Evolutionary conservation across 2,329 filamentous ascomycete genomes (phyloP).

Genomic region (Diaporthe ampelina): DNA sequence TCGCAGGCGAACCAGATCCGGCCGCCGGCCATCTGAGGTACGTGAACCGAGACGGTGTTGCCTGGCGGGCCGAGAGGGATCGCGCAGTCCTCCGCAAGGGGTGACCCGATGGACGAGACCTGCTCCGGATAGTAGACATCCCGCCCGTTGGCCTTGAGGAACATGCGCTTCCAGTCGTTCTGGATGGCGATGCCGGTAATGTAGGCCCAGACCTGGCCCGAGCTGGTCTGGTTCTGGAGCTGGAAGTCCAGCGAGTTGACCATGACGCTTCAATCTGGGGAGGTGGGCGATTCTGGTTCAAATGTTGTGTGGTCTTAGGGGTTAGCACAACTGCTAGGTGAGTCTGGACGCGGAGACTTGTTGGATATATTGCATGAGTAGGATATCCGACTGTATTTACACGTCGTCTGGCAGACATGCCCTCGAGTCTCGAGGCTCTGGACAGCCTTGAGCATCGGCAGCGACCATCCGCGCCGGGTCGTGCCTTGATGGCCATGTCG

Average conservation of each 20-base stretch:
- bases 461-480: background rate
- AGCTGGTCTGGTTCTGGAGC: constrained; percentile 68
- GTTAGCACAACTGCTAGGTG: background rate
- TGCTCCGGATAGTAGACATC: constrained; percentile 69
- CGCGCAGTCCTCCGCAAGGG: constrained; percentile 68
- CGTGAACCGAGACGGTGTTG: constrained; percentile 65
- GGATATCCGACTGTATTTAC: background rate
- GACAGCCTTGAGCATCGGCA: background rate
- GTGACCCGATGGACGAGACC: constrained; percentile 61
- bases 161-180: constrained; percentile 52
- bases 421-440: background rate
- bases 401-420: background rate
- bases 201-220: constrained; percentile 71
- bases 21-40: constrained; percentile 75
- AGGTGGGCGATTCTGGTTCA: background rate
- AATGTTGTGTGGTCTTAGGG: background rate
- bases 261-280: constrained; percentile 47
- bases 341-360: background rate
- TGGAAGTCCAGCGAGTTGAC: constrained; percentile 64
- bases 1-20: constrained; percentile 74
- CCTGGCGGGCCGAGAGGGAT: constrained; percentile 72
- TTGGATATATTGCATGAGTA: background rate
- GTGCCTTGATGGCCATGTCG: constrained; percentile 6
- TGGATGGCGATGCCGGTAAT: constrained; percentile 74
- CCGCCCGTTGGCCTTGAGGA: constrained; percentile 61